Percentiles rank a stretch among this genome's conserved stretches.
Evolutionary conservation across 2,329 filamentous ascomycete genomes (phyloP).

Genomic region (Aspergillus bombycis): DNA sequence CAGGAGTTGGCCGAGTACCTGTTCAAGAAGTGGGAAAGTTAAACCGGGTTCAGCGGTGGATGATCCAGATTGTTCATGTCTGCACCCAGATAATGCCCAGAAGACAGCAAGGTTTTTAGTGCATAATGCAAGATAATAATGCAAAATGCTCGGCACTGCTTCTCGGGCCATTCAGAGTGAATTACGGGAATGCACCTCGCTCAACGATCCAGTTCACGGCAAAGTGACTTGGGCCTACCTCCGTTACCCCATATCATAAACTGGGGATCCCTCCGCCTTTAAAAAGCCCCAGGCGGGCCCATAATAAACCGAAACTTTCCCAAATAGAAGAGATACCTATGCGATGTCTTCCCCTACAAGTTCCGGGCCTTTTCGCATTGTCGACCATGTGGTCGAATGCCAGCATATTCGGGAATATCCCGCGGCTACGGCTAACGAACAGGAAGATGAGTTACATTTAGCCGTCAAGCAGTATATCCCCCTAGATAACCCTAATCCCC

Average conservation of each 20-base stretch:
- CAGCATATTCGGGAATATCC: slow-evolving; percentile 84
- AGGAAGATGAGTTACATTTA: slow-evolving; percentile 74
- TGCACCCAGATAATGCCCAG: not conserved
- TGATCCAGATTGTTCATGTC: not conserved
- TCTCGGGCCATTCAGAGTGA: not conserved
- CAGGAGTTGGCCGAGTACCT: not conserved
- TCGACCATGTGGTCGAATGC: slow-evolving; percentile 72
- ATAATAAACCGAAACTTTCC: not conserved
- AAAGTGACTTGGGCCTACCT: not conserved
- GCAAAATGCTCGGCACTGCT: not conserved
- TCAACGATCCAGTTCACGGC: slow-evolving; percentile 9
- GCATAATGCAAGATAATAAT: not conserved
- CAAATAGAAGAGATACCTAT: not conserved
- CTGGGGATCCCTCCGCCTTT: not conserved
- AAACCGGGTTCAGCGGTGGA: not conserved
- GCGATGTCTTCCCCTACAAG: slow-evolving; percentile 32
- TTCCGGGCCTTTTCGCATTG: slow-evolving; percentile 62
- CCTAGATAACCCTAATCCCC: slow-evolving; percentile 66
- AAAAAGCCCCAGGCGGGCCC: not conserved
- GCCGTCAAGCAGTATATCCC: slow-evolving; percentile 89
- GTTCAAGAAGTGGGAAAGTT: not conserved
- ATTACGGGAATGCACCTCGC: slow-evolving; percentile 12
- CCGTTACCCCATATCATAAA: not conserved
- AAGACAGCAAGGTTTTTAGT: not conserved
- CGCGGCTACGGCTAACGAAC: slow-evolving; percentile 68